Evolutionary conservation across 2,329 filamentous ascomycete genomes (phyloP).

Genomic region (Dothideomycetidae sp.): DNA sequence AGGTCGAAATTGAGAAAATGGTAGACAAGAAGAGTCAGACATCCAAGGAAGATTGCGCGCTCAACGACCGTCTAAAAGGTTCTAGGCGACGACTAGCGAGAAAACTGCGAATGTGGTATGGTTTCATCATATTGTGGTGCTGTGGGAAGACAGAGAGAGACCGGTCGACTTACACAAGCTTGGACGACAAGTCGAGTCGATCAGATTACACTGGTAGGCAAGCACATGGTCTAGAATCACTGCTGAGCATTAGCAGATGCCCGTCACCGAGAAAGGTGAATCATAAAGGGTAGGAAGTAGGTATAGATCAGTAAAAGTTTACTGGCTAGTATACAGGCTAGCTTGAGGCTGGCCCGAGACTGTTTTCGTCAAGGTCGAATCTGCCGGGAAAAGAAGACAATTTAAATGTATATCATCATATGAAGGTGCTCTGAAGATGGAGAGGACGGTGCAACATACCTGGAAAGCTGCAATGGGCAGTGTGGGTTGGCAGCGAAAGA

Average conservation of each 20-base stretch:
- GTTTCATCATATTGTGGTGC: constrained; percentile 50
- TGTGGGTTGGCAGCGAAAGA: not conserved
- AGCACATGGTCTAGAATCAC: no score
- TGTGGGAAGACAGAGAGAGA: not conserved
- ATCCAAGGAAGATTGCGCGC: constrained; percentile 29
- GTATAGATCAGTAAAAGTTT: constrained; percentile 61
- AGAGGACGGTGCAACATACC: constrained; percentile 5
- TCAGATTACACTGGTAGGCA: no score
- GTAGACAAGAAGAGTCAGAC: constrained; percentile 18
- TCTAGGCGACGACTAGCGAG: constrained; percentile 42
- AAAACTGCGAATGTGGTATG: constrained; percentile 78
- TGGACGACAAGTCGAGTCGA: no score
- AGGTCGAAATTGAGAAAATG: not conserved
- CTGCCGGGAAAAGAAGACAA: constrained; percentile 77
- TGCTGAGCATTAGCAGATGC: not conserved
- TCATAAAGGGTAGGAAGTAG: constrained; percentile 15
- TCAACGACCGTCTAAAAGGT: constrained; percentile 26
- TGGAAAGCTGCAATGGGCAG: constrained; percentile 7
- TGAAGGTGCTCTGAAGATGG: constrained; percentile 23
- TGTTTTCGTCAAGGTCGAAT: constrained; percentile 76
- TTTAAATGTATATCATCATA: constrained; percentile 60
- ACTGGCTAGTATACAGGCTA: constrained; percentile 82
- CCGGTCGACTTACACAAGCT: no score
- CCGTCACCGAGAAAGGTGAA: not conserved
- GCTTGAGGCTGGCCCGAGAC: constrained; percentile 49